Percentiles rank a stretch among this genome's conserved stretches.
Conservation (phyloP, 2,329 filamentous ascomycete species). For the Stemphylium lycopersici region DNA sequence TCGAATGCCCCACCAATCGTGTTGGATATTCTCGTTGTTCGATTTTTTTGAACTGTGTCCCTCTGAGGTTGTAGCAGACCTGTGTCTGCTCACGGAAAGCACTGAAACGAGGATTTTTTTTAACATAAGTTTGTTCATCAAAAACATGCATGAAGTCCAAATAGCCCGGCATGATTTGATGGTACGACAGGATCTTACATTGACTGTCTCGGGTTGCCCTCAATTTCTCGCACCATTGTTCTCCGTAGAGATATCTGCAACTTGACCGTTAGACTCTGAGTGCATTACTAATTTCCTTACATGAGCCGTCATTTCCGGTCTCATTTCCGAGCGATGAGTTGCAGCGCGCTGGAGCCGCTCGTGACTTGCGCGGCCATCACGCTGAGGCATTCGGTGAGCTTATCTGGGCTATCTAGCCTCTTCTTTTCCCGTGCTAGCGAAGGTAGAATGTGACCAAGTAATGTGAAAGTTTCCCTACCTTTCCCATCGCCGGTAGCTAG, state of each 20-base stretch:
- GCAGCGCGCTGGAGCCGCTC: neutral
- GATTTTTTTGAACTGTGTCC: constrained; percentile 21
- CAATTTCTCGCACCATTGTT: constrained; percentile 21
- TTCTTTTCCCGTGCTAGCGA: constrained; percentile 5
- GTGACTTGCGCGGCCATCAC: neutral
- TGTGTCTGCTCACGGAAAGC: constrained; percentile 46
- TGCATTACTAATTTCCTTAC: constrained; percentile 5
- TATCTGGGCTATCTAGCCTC: constrained; percentile 18
- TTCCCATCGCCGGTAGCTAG: constrained; percentile 13
- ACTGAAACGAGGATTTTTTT: constrained; percentile 45
- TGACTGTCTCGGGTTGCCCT: constrained; percentile 25
- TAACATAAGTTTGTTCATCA: constrained; percentile 38
- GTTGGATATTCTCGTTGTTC: constrained; percentile 12
- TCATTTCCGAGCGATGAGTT: constrained; percentile 6
- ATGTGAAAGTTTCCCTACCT: constrained; percentile 1
- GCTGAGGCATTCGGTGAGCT: constrained; percentile 19
- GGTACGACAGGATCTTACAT: constrained; percentile 28
- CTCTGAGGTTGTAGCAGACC: constrained; percentile 47
- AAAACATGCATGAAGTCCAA: constrained; percentile 51
- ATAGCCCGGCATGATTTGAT: constrained; percentile 52
- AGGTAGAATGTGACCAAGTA: neutral
- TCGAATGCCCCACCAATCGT: constrained; percentile 45
- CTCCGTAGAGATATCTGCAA: constrained; percentile 26
- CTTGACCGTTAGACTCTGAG: neutral
- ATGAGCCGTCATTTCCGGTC: constrained; percentile 36